These are phyloP conservation scores for Ascochyta fabae DNA, from an alignment of 2,329 filamentous ascomycete genomes.

Conservation along the genomic window DNA sequence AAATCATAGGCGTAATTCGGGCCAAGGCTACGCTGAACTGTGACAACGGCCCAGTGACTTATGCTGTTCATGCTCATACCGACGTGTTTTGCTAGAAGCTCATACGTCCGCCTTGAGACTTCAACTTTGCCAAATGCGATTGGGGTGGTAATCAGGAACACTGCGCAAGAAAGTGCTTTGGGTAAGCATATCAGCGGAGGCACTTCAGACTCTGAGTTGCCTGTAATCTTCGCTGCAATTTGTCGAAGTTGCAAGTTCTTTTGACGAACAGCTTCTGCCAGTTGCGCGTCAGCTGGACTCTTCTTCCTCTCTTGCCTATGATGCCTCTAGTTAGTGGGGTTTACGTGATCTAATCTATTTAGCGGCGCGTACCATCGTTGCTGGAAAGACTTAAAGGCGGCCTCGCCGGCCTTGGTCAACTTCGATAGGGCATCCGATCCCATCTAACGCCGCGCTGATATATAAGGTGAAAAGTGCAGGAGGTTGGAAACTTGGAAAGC, in stretches of 20 bases:
- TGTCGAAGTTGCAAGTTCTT: conserved; percentile 15
- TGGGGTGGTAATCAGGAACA: conserved; percentile 18
- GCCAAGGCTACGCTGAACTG: conserved; percentile 14
- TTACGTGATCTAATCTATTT: neutral
- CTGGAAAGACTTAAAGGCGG: conserved; percentile 17
- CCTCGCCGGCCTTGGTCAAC: conserved; percentile 19
- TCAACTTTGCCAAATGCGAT: conserved; percentile 17
- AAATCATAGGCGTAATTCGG: conserved; percentile 16
- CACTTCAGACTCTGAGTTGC: conserved; percentile 18
- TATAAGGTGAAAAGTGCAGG: neutral
- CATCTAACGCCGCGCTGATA: conserved; percentile 12
- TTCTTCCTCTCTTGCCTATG: conserved; percentile 13
- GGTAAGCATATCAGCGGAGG: conserved; percentile 18
- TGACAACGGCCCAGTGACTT: conserved; percentile 15
- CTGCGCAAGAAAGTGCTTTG: conserved; percentile 5
- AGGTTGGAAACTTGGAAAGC: conserved; percentile 15
- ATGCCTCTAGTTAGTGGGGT: neutral
- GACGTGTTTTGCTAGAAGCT: conserved; percentile 17
- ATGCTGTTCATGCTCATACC: conserved; percentile 21
- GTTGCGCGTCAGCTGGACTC: conserved; percentile 6
- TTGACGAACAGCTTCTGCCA: conserved; percentile 14
- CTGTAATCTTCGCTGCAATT: conserved; percentile 15
- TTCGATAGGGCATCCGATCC: conserved; percentile 21
- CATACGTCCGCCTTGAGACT: conserved; percentile 11
- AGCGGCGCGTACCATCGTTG: conserved; percentile 12